Evolutionary conservation across 306 rosid species (phyloP).

Genomic region (Fagus sylvatica): DNA sequence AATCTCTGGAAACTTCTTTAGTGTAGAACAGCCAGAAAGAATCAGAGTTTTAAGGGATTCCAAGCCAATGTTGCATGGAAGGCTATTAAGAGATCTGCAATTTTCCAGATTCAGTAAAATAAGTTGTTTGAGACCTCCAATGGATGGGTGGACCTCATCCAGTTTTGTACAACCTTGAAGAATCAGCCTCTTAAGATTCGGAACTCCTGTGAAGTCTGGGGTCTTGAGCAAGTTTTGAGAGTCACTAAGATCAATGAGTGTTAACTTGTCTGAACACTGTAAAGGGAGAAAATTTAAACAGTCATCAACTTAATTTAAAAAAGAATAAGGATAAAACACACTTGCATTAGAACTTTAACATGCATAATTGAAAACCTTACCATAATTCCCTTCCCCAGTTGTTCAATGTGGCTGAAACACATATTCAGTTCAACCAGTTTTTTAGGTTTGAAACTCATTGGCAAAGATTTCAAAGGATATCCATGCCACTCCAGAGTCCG

Average conservation of each 20-base stretch:
- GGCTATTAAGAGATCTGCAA: no score
- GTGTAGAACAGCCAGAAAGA: no score
- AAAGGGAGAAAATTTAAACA: neutral
- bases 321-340: neutral
- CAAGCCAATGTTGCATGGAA: no score
- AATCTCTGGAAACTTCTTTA: no score
- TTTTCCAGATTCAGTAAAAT: no score
- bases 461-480: slow-evolving; percentile 34
- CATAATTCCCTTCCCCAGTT: slow-evolving; percentile 27
- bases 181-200: neutral
- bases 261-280: slow-evolving; percentile 21
- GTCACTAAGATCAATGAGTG: neutral
- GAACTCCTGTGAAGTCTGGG: slow-evolving; percentile 20
- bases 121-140: no score
- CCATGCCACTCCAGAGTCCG: slow-evolving; percentile 23
- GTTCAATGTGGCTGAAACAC: slow-evolving; percentile 5
- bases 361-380: neutral
- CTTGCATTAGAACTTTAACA: no score
- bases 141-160: slow-evolving; percentile 20
- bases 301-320: neutral
- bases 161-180: neutral
- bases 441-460: neutral
- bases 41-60: no score
- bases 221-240: slow-evolving; percentile 4
- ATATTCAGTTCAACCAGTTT: slow-evolving; percentile 25